Base-by-base conservation (phyloP, 2,329 filamentous ascomycete genomes). In the Aspergillus brasiliensis region DNA sequence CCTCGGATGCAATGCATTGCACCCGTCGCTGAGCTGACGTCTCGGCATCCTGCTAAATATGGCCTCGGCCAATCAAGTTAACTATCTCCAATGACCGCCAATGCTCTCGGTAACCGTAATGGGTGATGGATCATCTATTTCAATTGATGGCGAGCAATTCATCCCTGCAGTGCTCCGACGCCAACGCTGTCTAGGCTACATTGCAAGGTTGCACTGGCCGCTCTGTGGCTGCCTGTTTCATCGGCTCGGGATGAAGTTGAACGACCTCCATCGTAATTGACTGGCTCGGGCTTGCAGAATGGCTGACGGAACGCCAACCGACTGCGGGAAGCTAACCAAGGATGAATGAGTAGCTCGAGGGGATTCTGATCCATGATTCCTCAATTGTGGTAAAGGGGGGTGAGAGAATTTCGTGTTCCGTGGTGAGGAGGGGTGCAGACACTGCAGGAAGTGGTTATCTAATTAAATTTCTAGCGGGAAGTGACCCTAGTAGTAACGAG, bases 51-150 rank as follows among this genome's bases (percentile, higher is more conserved):
- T 48, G 23, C 21, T 48, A 28, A n/a, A 25, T 17, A n/a, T 11
- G 48, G 38, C 46, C 38, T 27, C 27, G 17, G 19, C 58, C 55
- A 62, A 60, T 58, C 28, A 56, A 23, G 19, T 44, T 21, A 49
- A 28, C 8, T 13, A 38, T 17, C 19, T 44, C 40, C 21, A 19
- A 17, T n/a, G 27, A 10, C 51, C n/a, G 51, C 37, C 44, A 52
- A 52, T 25, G 56, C 47, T 34, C n/a, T 51, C 46, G 25, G 49
- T 54, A 51, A 48, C 51, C 56, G 48, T 56, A 47, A 56, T 21
- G 38, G 46, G 48, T 42, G 25, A 44, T 8, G 25, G 51, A 51
- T 62, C 58, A 42, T 34, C 55, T 44, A 10, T 25, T 25, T n/a
- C 11, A 42, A 42, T 51, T 47, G 44, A 28, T 51, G 40, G n/a